Conservation (phyloP, 78 protist species). For the Planoprotostelium fungivorum region DNA sequence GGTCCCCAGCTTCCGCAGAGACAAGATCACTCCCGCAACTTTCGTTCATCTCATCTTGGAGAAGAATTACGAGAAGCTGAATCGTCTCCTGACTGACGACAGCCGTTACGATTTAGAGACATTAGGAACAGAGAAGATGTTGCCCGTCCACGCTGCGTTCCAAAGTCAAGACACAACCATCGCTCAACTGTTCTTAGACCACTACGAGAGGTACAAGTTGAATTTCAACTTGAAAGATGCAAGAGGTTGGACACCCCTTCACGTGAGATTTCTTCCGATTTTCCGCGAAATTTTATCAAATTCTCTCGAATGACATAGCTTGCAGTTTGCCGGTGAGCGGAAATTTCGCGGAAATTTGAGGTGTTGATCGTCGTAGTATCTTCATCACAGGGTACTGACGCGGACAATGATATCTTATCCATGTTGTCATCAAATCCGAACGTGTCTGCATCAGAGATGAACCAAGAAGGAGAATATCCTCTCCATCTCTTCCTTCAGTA, state of each 20-base stretch:
- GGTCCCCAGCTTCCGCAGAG: background rate
- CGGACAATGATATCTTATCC: background rate
- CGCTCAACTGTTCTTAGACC: background rate
- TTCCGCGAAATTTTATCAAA: too few species aligned
- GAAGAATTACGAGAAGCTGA: background rate
- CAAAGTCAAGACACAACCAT: background rate
- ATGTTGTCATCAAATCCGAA: background rate
- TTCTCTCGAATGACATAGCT: background rate
- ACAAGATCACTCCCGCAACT: background rate
- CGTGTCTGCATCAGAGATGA: background rate
- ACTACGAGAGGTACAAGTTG: background rate
- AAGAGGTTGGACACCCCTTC: background rate
- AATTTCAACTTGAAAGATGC: background rate
- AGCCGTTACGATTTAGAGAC: background rate
- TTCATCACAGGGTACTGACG: background rate
- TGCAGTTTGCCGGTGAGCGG: background rate
- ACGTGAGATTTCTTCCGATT: too few species aligned
- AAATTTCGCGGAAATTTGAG: background rate
- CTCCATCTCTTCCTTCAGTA: background rate
- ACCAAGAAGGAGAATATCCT: background rate
- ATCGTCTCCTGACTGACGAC: background rate
- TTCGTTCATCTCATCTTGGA: background rate
- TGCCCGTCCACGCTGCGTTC: background rate
- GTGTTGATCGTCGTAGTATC: background rate
- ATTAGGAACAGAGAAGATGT: background rate